A percentile compares a stretch with the other conserved stretches of the same genome.
These are phyloP conservation scores for Alternaria arbusti DNA, from an alignment of 2,329 filamentous ascomycete species.

Conservation along the genomic window DNA sequence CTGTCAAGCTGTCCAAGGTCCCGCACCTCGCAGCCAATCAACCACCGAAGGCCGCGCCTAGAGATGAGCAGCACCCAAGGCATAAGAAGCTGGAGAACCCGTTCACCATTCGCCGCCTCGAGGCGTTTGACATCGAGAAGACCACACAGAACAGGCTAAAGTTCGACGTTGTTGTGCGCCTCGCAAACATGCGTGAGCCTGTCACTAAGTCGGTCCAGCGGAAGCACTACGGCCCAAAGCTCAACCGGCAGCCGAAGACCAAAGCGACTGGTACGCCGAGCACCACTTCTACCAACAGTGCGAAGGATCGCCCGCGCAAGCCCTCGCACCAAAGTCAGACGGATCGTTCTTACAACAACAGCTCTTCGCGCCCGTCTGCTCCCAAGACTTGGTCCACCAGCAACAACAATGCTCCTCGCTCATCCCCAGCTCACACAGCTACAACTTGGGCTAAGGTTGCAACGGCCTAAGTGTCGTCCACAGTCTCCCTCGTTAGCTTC, in stretches of 20 bases:
- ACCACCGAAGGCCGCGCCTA: constrained; percentile 30
- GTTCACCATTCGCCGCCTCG: constrained; percentile 34
- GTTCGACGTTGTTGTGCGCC: constrained; percentile 36
- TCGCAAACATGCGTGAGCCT: constrained; percentile 32
- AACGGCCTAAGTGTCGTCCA: constrained; percentile 21
- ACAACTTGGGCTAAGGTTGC: constrained; percentile 36
- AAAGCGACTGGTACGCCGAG: constrained; percentile 33
- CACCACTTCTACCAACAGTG: constrained; percentile 20
- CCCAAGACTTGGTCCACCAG: constrained; percentile 35
- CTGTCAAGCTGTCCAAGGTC: constrained; percentile 40
- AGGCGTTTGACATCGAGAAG: constrained; percentile 35
- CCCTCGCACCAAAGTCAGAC: constrained; percentile 38
- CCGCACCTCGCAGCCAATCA: constrained; percentile 44
- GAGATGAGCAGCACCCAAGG: constrained; percentile 27
- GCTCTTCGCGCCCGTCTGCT: constrained; percentile 30
- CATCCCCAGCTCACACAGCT: constrained; percentile 20
- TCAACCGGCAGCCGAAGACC: constrained; percentile 27
- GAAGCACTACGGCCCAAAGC: constrained; percentile 30
- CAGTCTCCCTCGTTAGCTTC: neutral
- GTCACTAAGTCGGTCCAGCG: constrained; percentile 39
- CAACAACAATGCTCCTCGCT: constrained; percentile 24
- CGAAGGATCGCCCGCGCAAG: constrained; percentile 40
- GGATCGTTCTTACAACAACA: constrained; percentile 31
- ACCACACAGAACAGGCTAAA: constrained; percentile 22
- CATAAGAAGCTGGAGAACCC: constrained; percentile 38